These are phyloP conservation scores for Penicillium herquei DNA, from an alignment of 495 filamentous ascomycete genomes.

Conservation along the genomic window DNA sequence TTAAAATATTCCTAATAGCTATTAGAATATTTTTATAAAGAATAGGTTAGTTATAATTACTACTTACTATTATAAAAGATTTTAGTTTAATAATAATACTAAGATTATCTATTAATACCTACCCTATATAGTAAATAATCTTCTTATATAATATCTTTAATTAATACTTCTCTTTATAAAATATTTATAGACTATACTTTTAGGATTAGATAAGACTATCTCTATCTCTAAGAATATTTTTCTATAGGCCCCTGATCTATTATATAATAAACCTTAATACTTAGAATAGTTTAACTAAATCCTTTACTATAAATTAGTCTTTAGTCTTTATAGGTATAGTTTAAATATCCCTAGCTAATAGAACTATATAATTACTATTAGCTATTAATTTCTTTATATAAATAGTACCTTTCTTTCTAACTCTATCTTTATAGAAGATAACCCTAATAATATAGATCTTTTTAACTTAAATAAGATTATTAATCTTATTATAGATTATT, in stretches of 20 bases:
- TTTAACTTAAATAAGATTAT: not conserved
- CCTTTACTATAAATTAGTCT: not conserved
- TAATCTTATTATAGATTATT: not conserved
- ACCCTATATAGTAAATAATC: not conserved
- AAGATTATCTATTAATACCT: not conserved
- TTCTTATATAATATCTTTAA: not conserved
- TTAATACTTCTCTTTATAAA: not conserved
- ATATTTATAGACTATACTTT: not conserved
- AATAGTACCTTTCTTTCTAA: not conserved
- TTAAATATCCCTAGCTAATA: not conserved
- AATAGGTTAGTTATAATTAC: not conserved
- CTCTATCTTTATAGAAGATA: not conserved
- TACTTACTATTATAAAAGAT: not conserved
- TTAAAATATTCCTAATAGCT: not conserved
- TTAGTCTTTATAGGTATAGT: not conserved
- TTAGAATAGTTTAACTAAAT: not conserved
- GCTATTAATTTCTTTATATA: not conserved
- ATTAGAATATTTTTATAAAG: not conserved
- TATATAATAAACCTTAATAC: not conserved
- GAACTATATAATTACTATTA: not conserved
- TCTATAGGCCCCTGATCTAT: not conserved
- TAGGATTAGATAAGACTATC: not conserved
- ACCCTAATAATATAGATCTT: not conserved
- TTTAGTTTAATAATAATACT: not conserved
- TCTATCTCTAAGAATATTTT: not conserved